phyloP scores from a whole-genome alignment of 2,329 filamentous ascomycete genomes.

The Capronia americana region DNA sequence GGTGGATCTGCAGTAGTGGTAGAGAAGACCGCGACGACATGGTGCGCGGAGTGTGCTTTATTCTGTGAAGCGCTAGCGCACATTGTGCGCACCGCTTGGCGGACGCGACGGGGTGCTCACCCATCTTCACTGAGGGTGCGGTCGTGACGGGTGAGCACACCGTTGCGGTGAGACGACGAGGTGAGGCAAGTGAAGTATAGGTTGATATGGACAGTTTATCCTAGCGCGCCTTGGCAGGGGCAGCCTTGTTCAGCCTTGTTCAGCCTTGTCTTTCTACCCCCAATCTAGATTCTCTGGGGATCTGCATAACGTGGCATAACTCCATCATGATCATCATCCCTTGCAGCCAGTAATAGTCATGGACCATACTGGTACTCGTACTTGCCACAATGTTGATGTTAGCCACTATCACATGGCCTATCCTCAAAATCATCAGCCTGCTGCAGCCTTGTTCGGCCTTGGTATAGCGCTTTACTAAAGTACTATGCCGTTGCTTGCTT shows the following conservation, averaged over 20 bases:
- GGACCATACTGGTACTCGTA: not conserved
- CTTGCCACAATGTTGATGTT: not conserved
- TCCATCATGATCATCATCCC: not conserved
- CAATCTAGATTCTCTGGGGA: not conserved
- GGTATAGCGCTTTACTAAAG: not conserved
- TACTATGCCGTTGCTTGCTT: not conserved
- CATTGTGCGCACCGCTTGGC: slow-evolving; percentile 14
- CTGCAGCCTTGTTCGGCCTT: not conserved
- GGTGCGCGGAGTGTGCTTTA: not conserved
- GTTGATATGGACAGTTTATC: not conserved
- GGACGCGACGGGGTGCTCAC: slow-evolving; percentile 12
- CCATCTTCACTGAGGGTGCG: slow-evolving; percentile 8
- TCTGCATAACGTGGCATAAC: not conserved
- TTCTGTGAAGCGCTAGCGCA: slow-evolving; percentile 7
- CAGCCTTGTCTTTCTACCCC: not conserved
- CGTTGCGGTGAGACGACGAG: not conserved
- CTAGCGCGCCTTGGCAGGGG: slow-evolving; percentile 1
- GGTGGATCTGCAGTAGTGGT: slow-evolving; percentile 8
- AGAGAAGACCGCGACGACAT: not conserved
- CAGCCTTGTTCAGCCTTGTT: slow-evolving; percentile 8
- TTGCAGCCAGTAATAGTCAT: not conserved
- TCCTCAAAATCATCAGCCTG: not conserved
- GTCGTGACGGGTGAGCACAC: slow-evolving; percentile 15
- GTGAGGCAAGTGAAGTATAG: not conserved
- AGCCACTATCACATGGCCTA: not conserved